Evolutionary conservation across 441 rosid species (phyloP).

Genomic region (Adansonia grandidieri): DNA sequence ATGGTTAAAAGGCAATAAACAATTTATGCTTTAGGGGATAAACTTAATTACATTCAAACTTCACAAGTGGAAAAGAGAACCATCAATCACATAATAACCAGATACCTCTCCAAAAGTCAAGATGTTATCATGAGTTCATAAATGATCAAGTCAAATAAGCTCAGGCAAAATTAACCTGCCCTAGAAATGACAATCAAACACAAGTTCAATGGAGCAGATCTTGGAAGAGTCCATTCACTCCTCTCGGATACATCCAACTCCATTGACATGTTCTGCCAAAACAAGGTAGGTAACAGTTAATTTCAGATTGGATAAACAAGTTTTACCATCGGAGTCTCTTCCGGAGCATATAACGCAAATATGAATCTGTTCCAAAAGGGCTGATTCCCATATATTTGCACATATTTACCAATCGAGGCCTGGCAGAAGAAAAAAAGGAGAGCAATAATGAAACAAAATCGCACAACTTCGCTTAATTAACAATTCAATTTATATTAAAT

Average conservation of each 20-base stretch:
- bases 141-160: neutral
- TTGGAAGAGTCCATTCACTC: neutral
- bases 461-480: neutral
- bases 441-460: neutral
- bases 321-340: conserved; percentile 64
- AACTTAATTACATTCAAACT: neutral
- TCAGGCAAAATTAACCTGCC: neutral
- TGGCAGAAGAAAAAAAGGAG: conserved; percentile 27
- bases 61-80: neutral
- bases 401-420: conserved; percentile 77
- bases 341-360: conserved; percentile 75
- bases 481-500: conserved; percentile 10
- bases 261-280: neutral
- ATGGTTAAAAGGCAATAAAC: neutral
- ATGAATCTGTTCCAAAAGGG: conserved; percentile 77
- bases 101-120: neutral
- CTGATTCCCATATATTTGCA: conserved; percentile 84
- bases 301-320: neutral
- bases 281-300: neutral
- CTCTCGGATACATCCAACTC: neutral
- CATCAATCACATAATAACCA: neutral
- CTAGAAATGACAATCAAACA: neutral
- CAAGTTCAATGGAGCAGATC: neutral
- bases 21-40: neutral
- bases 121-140: neutral